phyloP scores from a whole-genome alignment of 2,329 filamentous ascomycete species.

The Colletotrichum eremochloae region DNA sequence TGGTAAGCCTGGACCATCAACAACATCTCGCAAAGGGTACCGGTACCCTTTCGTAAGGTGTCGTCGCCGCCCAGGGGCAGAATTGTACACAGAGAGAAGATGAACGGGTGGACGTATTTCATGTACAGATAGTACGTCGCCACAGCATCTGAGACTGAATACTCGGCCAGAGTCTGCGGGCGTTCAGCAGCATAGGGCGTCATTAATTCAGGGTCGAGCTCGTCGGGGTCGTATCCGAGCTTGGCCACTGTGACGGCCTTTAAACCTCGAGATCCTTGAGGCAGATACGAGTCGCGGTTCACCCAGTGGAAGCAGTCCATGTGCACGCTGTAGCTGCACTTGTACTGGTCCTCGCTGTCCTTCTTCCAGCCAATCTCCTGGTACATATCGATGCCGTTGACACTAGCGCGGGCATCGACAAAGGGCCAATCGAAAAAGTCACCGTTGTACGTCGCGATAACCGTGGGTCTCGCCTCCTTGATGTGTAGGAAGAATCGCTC shows the following conservation, averaged over 20 bases:
- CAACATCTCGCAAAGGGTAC: conserved; percentile 99
- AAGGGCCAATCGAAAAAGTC: conserved; percentile 99
- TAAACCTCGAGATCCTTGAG: conserved; percentile 94
- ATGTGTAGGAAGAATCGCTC: conserved; percentile 96
- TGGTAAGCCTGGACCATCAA: conserved; percentile 98
- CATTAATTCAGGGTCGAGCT: conserved; percentile 98
- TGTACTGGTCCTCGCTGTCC: conserved; percentile 95
- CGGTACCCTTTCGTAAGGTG: conserved; percentile 93
- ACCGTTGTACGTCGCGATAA: conserved; percentile 99
- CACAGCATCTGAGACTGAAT: conserved; percentile 98
- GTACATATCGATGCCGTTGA: conserved; percentile 99
- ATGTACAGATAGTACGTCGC: conserved; percentile 99
- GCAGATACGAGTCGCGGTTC: conserved; percentile 97
- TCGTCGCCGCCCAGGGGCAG: conserved; percentile 94
- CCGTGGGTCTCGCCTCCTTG: conserved; percentile 92
- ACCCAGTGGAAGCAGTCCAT: conserved; percentile 99
- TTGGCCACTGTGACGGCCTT: conserved; percentile 99
- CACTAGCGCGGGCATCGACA: conserved; percentile 91
- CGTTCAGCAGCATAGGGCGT: conserved; percentile 90
- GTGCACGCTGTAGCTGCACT: conserved; percentile 95
- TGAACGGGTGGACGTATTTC: conserved; percentile 99
- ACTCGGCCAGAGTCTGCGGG: conserved; percentile 94
- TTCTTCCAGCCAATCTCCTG: conserved; percentile 97
- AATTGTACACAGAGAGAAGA: conserved; percentile 98
- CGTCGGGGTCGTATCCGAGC: conserved; percentile 97